phyloP scores from a whole-genome alignment of 768 basidiomycete genomes.

The Cytidiella melzeri region DNA sequence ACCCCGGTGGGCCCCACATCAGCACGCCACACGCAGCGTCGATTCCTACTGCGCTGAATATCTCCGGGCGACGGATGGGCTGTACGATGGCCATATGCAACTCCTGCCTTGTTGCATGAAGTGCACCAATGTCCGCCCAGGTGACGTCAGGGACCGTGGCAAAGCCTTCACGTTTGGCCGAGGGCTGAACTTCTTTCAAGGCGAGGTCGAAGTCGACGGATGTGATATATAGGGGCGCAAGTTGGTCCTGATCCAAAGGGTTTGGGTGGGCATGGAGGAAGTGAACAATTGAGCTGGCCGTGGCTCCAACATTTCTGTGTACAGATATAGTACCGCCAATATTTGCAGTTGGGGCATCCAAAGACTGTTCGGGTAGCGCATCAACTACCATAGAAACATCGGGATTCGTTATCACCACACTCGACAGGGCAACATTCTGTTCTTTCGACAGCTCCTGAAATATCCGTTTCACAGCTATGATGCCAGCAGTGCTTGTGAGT shows the following conservation, averaged over 20 bases:
- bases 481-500: conserved; percentile 87
- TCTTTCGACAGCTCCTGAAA: conserved; percentile 69
- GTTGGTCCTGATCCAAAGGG: conserved; percentile 71
- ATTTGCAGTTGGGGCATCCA: conserved; percentile 23
- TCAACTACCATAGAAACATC: conserved; percentile 36
- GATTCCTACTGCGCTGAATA: conserved; percentile 87
- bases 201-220: conserved; percentile 75
- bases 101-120: conserved; percentile 82
- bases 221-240: conserved; percentile 77
- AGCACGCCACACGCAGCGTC: conserved; percentile 89
- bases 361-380: conserved; percentile 4
- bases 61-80: conserved; percentile 82
- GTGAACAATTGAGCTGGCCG: conserved; percentile 68
- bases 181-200: conserved; percentile 88
- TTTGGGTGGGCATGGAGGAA: conserved; percentile 86
- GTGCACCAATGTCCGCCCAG: conserved; percentile 92
- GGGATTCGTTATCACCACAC: conserved; percentile 10
- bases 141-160: conserved; percentile 94
- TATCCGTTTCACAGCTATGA: conserved; percentile 94
- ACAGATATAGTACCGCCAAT: background rate
- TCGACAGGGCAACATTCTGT: conserved; percentile 38
- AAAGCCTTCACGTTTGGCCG: conserved; percentile 96
- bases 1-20: conserved; percentile 98
- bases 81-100: conserved; percentile 97
- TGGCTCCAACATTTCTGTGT: too few species aligned